Conservation (phyloP, 805 yeast genomes). For the Saturnispora zaruensis region DNA sequence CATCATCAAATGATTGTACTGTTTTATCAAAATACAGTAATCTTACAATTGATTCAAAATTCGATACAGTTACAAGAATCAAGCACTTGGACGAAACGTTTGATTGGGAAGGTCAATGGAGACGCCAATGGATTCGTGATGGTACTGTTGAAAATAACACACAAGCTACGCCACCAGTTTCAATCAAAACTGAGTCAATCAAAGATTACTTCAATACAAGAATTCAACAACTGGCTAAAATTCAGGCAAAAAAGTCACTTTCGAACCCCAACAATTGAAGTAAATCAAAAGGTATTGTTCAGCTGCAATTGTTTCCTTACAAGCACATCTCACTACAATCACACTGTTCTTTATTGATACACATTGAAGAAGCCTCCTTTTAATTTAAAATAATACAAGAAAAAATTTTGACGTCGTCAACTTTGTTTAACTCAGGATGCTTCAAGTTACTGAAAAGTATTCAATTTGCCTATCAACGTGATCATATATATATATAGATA, state of each 20-base stretch:
- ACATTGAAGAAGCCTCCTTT: too few relatives aligned
- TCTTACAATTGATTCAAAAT: conserved; percentile 1
- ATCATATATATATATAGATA: neutral
- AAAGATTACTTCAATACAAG: neutral
- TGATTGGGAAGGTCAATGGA: neutral
- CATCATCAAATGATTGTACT: neutral
- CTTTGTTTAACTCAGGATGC: neutral
- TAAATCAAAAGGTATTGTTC: neutral
- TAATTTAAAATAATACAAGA: too few relatives aligned
- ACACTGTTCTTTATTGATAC: neutral
- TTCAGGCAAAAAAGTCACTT: neutral
- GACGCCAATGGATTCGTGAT: neutral
- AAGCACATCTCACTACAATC: neutral
- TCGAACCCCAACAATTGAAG: neutral
- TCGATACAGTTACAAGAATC: neutral
- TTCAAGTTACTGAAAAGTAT: neutral
- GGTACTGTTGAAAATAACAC: neutral
- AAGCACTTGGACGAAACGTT: conserved; percentile 4
- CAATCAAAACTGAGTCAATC: neutral
- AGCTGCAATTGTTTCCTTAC: neutral
- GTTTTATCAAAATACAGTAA: conserved; percentile 4
- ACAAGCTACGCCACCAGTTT: neutral
- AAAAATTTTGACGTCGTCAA: neutral
- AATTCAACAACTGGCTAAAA: neutral
- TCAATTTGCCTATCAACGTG: neutral